These are phyloP conservation scores for Hypoxylon subgilvum DNA, from an alignment of 495 filamentous ascomycete genomes.

Conservation along the genomic window DNA sequence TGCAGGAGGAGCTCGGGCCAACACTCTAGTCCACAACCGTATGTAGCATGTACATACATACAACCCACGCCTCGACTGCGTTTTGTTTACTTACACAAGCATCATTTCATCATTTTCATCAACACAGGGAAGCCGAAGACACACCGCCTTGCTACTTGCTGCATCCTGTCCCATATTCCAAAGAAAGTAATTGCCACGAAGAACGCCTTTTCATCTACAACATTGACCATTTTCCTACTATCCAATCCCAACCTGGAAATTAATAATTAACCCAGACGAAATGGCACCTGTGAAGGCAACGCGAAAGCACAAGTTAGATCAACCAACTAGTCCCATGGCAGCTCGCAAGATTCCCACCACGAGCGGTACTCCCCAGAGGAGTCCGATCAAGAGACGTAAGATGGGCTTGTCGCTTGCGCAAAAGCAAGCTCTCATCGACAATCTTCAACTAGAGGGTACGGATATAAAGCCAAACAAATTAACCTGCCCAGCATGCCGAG, in stretches of 20 bases:
- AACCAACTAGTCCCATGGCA: conserved; percentile 46
- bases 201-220: no score
- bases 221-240: background rate
- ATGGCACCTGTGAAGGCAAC: conserved; percentile 61
- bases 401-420: conserved; percentile 74
- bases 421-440: conserved; percentile 90
- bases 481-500: no score
- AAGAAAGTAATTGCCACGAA: background rate
- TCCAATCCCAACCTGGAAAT: background rate
- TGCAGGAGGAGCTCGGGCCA: background rate
- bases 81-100: conserved; percentile 39
- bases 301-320: conserved; percentile 67
- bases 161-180: conserved; percentile 19
- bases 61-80: background rate
- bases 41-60: background rate
- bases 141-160: conserved; percentile 17
- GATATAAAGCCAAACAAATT: conserved; percentile 19
- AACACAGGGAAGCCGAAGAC: conserved; percentile 27
- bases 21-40: conserved; percentile 1
- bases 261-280: conserved; percentile 21
- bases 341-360: conserved; percentile 51
- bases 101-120: conserved; percentile 16
- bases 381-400: conserved; percentile 65
- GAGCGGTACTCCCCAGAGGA: conserved; percentile 50
- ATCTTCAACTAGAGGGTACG: conserved; percentile 90